phyloP scores from a whole-genome alignment of 1,284 basidiomycete genomes.

The Tilletiopsis washingtonensis region DNA sequence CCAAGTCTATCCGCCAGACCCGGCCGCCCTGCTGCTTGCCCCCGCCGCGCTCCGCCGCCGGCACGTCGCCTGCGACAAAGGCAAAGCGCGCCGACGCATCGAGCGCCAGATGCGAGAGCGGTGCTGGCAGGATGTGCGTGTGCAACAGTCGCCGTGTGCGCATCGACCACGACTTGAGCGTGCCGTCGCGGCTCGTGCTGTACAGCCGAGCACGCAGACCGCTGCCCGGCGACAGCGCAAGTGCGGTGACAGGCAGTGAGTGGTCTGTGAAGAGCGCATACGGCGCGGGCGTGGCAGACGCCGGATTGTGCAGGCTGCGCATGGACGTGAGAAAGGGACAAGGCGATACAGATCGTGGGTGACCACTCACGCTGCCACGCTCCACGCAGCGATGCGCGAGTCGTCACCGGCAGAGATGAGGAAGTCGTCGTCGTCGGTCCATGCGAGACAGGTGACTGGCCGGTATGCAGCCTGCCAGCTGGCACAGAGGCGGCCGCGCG shows the following conservation, averaged over 20 bases:
- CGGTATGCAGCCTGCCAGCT: no score
- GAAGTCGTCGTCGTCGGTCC: no score
- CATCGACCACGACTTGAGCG: constrained; percentile 13
- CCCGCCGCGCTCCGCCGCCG: constrained; percentile 8
- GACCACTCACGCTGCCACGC: no score
- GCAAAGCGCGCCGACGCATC: constrained; percentile 10
- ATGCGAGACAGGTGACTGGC: no score
- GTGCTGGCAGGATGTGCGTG: neutral
- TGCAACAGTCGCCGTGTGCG: neutral
- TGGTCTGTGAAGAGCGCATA: neutral
- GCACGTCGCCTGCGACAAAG: constrained; percentile 4
- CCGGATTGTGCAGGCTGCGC: no score
- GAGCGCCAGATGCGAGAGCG: constrained; percentile 2
- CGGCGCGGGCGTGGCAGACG: no score
- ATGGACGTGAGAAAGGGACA: no score
- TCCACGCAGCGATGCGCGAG: no score
- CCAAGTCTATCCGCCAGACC: constrained; percentile 2
- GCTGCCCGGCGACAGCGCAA: neutral
- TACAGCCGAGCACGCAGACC: neutral
- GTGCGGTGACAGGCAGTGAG: neutral
- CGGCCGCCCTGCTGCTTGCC: constrained; percentile 16
- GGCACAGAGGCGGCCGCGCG: no score
- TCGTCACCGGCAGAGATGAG: no score
- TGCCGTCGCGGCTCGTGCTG: neutral
- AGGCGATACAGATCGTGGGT: no score